Evolutionary conservation across 2,329 filamentous ascomycete genomes (phyloP), one percentile per base, ranked within the genome.

Genomic region (Truncatella angustata): DNA sequence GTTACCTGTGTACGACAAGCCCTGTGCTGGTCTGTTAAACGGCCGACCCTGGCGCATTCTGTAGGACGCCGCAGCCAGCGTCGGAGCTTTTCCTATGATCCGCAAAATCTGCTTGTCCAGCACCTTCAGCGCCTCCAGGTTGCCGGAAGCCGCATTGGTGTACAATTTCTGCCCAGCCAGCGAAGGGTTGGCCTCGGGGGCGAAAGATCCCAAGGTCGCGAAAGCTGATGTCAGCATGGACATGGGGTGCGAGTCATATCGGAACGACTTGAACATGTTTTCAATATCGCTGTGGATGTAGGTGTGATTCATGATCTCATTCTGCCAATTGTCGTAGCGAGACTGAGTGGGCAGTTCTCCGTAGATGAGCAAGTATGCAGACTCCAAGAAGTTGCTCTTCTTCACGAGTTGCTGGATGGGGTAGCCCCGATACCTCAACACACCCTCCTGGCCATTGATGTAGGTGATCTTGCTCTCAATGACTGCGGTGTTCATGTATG

Each of bases 1-100:
- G 60, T 84, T 84, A 51, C 77, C 79, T 0, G 77, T 74, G 66
- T 79, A 82, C 0, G 71, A 73, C n/a, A 75, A 66, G 2, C 75
- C 72, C 26, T 70, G 65, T 0, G 74, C 72, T 0, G 78, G 75
- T 0, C 73, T 68, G 60, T 77, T 79, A 63, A 82, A 80, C 0
- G 75, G 70, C 0, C 74, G 67, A n/a, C 76, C 76, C 55, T 76
- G 73, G 24, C 76, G 71, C 69, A 81, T 79, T 54, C 78, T 72
- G 68, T 80, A 80, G 1, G 75, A 71, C 3, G 76, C 74, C 0
- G 77, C 77, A 3, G 74, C 76, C 4, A 80, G 64, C 2, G 75
- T 79, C 3, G 77, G 75, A 1, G 76, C 75, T 58, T 79, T 78
- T 44, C 76, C 76, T 37, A 80, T 72, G 57, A 78, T 77, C 40